phyloP scores from a whole-genome alignment of 164 flowering plant genomes.

The Magnolia sinica region DNA sequence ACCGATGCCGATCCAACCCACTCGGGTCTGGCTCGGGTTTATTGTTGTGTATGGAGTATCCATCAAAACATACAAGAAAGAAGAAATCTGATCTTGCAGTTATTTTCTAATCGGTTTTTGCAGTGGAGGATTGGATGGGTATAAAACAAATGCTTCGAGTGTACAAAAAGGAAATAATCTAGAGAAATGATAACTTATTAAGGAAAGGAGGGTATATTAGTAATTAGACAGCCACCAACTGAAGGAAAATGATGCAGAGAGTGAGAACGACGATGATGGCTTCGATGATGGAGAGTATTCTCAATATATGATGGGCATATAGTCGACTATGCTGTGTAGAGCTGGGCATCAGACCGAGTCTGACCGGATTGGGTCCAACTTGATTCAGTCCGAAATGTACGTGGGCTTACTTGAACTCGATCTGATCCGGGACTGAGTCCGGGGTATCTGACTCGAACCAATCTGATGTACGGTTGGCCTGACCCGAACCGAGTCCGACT shows the following conservation, averaged over 20 bases:
- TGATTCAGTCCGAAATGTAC: too few species aligned
- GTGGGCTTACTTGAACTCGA: too few species aligned
- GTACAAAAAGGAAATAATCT: neutral
- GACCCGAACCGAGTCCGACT: too few species aligned
- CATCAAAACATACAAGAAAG: conserved; percentile 19
- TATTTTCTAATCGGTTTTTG: neutral
- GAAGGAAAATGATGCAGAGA: conserved; percentile 39
- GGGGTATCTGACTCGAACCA: too few species aligned
- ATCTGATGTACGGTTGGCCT: too few species aligned
- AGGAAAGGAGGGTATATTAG: neutral
- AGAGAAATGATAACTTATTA: neutral
- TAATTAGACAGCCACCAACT: conserved; percentile 37
- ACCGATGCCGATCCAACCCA: conserved; percentile 82
- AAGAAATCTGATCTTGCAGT: neutral
- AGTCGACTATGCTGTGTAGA: too few species aligned
- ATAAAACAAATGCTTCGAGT: neutral
- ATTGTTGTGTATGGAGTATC: conserved; percentile 56
- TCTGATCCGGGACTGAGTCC: too few species aligned
- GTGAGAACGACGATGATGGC: conserved; percentile 32
- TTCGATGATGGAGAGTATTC: conserved; percentile 35
- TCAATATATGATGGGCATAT: conserved; percentile 12
- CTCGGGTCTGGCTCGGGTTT: conserved; percentile 40
- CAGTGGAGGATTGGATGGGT: neutral
- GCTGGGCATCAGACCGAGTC: too few species aligned
- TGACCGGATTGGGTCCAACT: too few species aligned